Evolutionary conservation across 2,329 filamentous ascomycete genomes (phyloP).

Genomic region (Scedosporium minutisporum): DNA sequence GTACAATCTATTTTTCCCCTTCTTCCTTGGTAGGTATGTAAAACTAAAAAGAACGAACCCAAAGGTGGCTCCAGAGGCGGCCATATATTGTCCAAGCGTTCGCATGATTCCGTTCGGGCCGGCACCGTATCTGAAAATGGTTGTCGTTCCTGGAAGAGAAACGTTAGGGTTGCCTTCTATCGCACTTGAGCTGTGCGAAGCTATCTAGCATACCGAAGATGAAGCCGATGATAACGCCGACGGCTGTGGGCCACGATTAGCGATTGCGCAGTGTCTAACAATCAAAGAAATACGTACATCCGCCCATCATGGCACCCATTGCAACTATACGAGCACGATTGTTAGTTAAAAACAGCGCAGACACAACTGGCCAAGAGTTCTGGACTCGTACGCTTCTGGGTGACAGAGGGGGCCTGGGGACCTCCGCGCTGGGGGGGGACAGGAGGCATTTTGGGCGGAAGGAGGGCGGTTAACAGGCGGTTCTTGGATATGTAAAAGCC

Average conservation of each 20-base stretch:
- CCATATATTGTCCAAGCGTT: conserved; percentile 93
- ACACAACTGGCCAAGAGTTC: neutral
- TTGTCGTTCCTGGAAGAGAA: conserved; percentile 60
- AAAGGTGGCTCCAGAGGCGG: conserved; percentile 88
- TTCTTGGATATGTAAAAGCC: too few species aligned
- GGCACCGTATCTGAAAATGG: conserved; percentile 90
- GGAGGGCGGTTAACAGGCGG: neutral
- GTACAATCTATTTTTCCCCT: neutral
- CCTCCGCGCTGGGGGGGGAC: neutral
- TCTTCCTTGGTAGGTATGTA: neutral
- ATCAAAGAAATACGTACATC: conserved; percentile 56
- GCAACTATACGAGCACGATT: conserved; percentile 55
- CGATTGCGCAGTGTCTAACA: neutral
- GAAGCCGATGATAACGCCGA: conserved; percentile 93
- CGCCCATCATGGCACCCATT: conserved; percentile 98
- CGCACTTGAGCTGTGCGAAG: neutral
- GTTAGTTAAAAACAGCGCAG: neutral
- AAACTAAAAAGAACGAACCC: conserved; percentile 47
- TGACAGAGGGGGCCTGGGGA: neutral
- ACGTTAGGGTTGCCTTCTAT: conserved; percentile 12
- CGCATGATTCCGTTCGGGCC: conserved; percentile 89
- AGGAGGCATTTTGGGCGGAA: neutral
- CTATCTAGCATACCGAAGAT: conserved; percentile 62
- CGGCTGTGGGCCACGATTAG: conserved; percentile 46
- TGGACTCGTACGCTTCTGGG: neutral